phyloP scores from a whole-genome alignment of 768 basidiomycete genomes.

The Suillus decipiens region DNA sequence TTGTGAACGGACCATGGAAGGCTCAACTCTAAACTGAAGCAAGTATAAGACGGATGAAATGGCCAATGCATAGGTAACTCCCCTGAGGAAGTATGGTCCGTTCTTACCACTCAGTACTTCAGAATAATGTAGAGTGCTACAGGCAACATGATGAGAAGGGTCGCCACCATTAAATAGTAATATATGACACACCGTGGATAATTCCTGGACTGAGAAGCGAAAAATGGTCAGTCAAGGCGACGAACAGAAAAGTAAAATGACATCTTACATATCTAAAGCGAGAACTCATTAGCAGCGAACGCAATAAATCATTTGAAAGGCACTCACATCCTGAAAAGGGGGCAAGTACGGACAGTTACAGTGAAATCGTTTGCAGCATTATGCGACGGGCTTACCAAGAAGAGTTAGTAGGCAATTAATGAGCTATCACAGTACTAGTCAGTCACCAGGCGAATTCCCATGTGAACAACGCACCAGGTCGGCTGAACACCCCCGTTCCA shows the following conservation, averaged over 20 bases:
- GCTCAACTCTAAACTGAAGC: not conserved
- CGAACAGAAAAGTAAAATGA: not conserved
- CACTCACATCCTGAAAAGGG: constrained; percentile 54
- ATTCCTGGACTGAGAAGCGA: constrained; percentile 62
- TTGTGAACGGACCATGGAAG: not conserved
- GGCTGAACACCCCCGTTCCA: constrained; percentile 80
- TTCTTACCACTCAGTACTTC: constrained; percentile 50
- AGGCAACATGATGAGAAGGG: constrained; percentile 18
- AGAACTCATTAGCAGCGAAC: not conserved
- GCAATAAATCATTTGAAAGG: not conserved
- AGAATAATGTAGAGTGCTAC: constrained; percentile 80
- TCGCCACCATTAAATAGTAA: not conserved
- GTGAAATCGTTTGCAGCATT: no score
- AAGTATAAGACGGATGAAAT: not conserved
- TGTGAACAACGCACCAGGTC: constrained; percentile 60
- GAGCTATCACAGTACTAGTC: constrained; percentile 23
- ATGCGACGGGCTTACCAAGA: constrained; percentile 48
- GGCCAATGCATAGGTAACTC: not conserved
- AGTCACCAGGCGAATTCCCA: not conserved
- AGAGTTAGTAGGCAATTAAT: constrained; percentile 84
- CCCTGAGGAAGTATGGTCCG: not conserved
- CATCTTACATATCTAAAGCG: constrained; percentile 5
- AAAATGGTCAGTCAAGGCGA: constrained; percentile 16
- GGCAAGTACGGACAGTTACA: not conserved
- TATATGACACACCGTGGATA: constrained; percentile 56